Base-by-base conservation (phyloP, 1,139 yeast species). In the Pneumocystis murina region DNA sequence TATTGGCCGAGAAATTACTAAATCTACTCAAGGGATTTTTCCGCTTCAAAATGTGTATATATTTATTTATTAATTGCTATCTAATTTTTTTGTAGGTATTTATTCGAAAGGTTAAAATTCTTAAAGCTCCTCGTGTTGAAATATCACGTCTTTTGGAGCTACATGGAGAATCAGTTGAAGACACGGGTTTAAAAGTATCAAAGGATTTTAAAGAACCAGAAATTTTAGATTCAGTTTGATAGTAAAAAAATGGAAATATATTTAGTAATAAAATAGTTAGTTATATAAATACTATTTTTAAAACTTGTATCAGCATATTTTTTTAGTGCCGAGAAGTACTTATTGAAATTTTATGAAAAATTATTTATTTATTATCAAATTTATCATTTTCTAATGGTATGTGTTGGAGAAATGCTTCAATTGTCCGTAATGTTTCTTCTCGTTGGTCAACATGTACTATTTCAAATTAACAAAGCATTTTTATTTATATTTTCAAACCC, bases 81-180 rank as follows among this genome's bases (percentile, higher is more conserved):
- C 7, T 58, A 40, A 58, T 58, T 16, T 28, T n/a, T 28, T 12
- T 20, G 20, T 28, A 58, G 60, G 60, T 58, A 14, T 89, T 86
- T 84, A 84, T 87, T 77, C 87, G 94, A 82, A 87, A 87, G 83
- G 94, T 87, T 74, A 87, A 87, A 83, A 82, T 87, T 78, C 85
- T 87, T 80, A 87, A 87, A 81, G 90, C 85, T 80, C 95, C 95
- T 77, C 86, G 86, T 82, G 85, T 86, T 80, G 95, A 87, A 79
- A 83, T 87, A 76, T 94, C 94, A 80, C 79, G 89, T 75, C 83
- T 87, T 77, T 81, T 87, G 77, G 84, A 95, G 74, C 84, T 87
- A 76, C 96, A 87, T 84, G 95, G 95, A 79, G 95, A 87, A 81
- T 85, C 83, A 75, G 78, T 87, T 69, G 75, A 81, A 72, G 70